A percentile compares a stretch with the other conserved stretches of the same genome.
Conservation (phyloP, 2,329 filamentous ascomycete species). For the Talaromyces sp. region DNA sequence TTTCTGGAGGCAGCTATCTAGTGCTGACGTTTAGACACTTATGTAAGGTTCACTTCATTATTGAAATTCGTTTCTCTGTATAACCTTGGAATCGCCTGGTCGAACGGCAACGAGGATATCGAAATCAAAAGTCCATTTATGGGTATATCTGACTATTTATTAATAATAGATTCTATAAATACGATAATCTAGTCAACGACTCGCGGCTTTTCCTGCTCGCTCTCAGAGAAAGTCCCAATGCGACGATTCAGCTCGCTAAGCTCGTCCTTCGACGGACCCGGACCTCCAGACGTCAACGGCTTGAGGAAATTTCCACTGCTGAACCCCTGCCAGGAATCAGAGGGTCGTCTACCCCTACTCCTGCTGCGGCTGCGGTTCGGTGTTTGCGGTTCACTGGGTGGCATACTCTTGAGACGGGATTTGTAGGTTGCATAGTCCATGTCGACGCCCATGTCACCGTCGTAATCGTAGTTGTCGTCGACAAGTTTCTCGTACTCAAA, state of each 20-base stretch:
- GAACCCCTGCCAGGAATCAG: constrained; percentile 13
- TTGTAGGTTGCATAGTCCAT: constrained; percentile 20
- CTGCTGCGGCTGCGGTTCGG: constrained; percentile 62
- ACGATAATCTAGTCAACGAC: background rate
- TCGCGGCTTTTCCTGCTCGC: background rate
- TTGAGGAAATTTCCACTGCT: constrained; percentile 17
- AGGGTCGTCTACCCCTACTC: constrained; percentile 47
- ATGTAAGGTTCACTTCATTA: background rate
- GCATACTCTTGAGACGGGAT: constrained; percentile 26
- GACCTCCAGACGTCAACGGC: constrained; percentile 16
- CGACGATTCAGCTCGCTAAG: constrained; percentile 17
- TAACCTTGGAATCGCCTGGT: no score
- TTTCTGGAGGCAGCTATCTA: background rate
- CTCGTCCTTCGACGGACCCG: constrained; percentile 15
- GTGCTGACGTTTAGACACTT: background rate
- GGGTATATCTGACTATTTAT: background rate
- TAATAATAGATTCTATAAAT: background rate
- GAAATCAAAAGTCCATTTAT: background rate
- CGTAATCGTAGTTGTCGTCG: constrained; percentile 47
- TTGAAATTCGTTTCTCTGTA: no score
- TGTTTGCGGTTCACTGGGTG: constrained; percentile 58
- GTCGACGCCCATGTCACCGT: constrained; percentile 22
- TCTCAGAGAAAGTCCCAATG: constrained; percentile 15
- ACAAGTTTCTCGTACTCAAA: constrained; percentile 76
- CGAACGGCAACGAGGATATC: background rate